A percentile compares a stretch with the other conserved stretches of the same genome.
These are phyloP conservation scores for Cercospora nicotianae DNA, from an alignment of 2,329 filamentous ascomycete genomes.

Conservation along the genomic window DNA sequence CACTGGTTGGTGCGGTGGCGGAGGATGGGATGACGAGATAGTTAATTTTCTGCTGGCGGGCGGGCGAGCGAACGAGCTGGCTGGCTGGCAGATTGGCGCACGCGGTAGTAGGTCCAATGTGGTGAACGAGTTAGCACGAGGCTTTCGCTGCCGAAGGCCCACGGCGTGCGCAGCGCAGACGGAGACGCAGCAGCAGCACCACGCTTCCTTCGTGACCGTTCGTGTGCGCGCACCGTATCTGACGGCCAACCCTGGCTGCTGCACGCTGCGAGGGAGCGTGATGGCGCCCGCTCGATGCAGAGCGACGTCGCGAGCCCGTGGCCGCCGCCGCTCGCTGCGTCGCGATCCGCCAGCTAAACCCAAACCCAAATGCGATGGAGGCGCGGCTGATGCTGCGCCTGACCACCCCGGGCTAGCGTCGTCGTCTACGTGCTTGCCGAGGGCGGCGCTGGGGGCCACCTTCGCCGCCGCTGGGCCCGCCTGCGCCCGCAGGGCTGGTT, in stretches of 20 bases:
- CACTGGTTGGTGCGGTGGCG: background rate
- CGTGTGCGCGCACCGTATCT: background rate
- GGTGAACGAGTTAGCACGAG: background rate
- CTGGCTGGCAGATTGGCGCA: background rate
- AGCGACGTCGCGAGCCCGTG: background rate
- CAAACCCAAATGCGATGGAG: background rate
- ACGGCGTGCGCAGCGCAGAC: background rate
- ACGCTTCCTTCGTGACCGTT: background rate
- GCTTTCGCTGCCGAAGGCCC: background rate
- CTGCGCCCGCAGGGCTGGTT: background rate
- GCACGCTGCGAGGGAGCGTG: background rate
- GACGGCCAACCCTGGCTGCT: background rate
- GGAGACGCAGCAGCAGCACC: background rate
- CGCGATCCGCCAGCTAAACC: background rate
- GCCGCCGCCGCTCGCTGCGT: background rate
- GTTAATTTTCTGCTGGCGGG: background rate
- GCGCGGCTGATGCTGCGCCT: background rate
- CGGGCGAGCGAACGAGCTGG: background rate
- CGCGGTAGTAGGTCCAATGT: background rate
- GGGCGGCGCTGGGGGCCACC: background rate
- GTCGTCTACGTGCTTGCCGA: background rate
- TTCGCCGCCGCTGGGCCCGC: background rate
- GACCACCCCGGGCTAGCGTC: background rate
- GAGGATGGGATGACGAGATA: conserved; percentile 1
- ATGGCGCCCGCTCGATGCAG: background rate